Percentiles rank a stretch among this genome's conserved stretches.
These are phyloP conservation scores for Ceratobasidium papillatum DNA, from an alignment of 1,284 basidiomycete genomes.

Conservation along the genomic window DNA sequence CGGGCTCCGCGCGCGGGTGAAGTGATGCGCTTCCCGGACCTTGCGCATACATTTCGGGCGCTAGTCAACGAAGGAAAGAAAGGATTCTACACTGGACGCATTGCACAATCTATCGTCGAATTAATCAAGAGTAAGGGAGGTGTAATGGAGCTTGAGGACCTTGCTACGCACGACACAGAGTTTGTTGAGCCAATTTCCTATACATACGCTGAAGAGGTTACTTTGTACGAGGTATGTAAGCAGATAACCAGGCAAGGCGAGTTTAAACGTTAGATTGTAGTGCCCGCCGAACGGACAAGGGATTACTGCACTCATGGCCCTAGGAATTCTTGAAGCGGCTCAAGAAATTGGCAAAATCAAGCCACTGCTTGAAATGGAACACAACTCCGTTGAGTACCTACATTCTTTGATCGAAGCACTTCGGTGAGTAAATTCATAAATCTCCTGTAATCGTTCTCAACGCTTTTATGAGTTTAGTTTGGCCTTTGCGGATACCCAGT, in stretches of 20 bases:
- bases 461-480: constrained; percentile 33
- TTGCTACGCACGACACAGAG: constrained; percentile 78
- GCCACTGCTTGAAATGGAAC: constrained; percentile 79
- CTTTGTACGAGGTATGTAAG: constrained; percentile 78
- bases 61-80: constrained; percentile 84
- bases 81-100: constrained; percentile 90
- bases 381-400: constrained; percentile 88
- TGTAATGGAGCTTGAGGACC: constrained; percentile 88
- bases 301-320: constrained; percentile 89
- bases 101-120: constrained; percentile 91
- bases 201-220: constrained; percentile 82
- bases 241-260: not conserved
- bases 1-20: constrained; percentile 80
- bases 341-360: constrained; percentile 77
- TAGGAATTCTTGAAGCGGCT: constrained; percentile 90
- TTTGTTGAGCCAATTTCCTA: constrained; percentile 92
- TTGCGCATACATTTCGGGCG: constrained; percentile 84
- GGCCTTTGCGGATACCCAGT: constrained; percentile 71
- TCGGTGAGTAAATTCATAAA: constrained; percentile 58
- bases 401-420: constrained; percentile 88
- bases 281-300: constrained; percentile 97
- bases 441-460: not conserved
- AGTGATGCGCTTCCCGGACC: constrained; percentile 77
- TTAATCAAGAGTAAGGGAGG: constrained; percentile 85
- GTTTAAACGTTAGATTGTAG: constrained; percentile 53